Percentiles rank a stretch among this genome's conserved stretches.
phyloP scores from a whole-genome alignment of 192 early-diverging fungal genomes.

The Obelidium mucronatum region DNA sequence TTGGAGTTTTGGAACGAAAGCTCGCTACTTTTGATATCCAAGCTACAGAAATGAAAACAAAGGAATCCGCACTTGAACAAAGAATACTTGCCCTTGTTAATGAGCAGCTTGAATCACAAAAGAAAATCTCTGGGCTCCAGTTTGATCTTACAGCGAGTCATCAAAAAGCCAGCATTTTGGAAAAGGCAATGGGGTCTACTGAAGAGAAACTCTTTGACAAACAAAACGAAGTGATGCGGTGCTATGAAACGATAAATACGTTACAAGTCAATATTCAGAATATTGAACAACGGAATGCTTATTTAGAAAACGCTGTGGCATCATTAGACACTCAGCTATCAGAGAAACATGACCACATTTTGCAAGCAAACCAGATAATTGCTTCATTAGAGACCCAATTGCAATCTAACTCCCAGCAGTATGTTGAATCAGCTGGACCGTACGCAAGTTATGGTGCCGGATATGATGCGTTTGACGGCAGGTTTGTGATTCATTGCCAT shows the following conservation, averaged over 20 bases:
- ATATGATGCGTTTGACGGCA: no score
- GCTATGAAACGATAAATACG: slow-evolving; percentile 9
- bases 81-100: neutral
- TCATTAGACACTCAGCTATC: slow-evolving; percentile 16
- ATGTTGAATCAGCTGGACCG: neutral
- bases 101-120: slow-evolving; percentile 10
- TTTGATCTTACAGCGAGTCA: neutral
- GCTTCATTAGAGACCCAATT: slow-evolving; percentile 4
- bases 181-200: slow-evolving; percentile 10
- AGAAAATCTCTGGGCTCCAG: slow-evolving; percentile 13
- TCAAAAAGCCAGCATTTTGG: neutral
- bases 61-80: neutral
- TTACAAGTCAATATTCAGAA: slow-evolving; percentile 1
- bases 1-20: slow-evolving; percentile 19
- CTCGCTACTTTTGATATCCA: slow-evolving; percentile 23
- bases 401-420: neutral
- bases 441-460: slow-evolving; percentile 7
- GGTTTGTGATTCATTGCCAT: neutral
- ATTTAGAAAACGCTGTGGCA: slow-evolving; percentile 10
- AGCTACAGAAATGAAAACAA: slow-evolving; percentile 10
- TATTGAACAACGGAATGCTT: neutral
- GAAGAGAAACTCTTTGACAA: slow-evolving; percentile 10
- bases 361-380: slow-evolving; percentile 20
- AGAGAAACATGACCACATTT: slow-evolving; percentile 28
- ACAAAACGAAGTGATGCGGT: neutral